Evolutionary conservation across 345 rosid genomes (phyloP), one percentile per base, ranked within the genome.

Genomic region (Euphorbia lathyris): DNA sequence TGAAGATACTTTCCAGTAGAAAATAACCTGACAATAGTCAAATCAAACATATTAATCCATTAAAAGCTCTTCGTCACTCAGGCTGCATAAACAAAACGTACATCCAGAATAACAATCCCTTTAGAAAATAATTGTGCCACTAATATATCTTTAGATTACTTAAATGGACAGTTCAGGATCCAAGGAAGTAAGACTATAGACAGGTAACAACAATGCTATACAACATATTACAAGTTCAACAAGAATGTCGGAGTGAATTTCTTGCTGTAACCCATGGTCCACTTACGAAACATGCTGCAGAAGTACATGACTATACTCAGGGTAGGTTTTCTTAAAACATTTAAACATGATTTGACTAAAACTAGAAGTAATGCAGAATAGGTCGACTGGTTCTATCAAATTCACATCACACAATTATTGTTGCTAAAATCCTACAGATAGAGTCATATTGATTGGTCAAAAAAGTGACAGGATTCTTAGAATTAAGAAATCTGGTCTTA

Each of bases 1-100:
- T 52, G 77, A 72, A 69, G 90, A 84, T 9, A 90, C 96, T 79
- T 86, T 88, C 36, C 78, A 79, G 51, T 84, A 96, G 79, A 87
- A 89, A 42, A 85, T 66, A 75, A 91, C 79, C 96, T 94, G 73
- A 56, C 59, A 84, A 80, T 12, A 74, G 55, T 43, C 52, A 69
- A 77, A 73, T 3, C 51, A 76, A 70, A 56, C 36, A 69, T 4
- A 40, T 72, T 20, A 22, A 42, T 64, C 43, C 25, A 63, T 68
- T 53, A 77, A 63, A 36, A 25, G 32, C 27, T 61, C 47, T 19
- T 20, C 8, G 6, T 19, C n/a, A n/a, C 16, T 53, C 25, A 30
- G 40, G 60, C 51, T 51, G 12, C 53, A 71, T 30, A 14, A 64
- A 62, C 16, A 51, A 38, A 22, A 56, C 9, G 8, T 9, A 56